Evolutionary conservation across 1,139 yeast genomes (phyloP).

Genomic region (Suhomyces anneliseae): DNA sequence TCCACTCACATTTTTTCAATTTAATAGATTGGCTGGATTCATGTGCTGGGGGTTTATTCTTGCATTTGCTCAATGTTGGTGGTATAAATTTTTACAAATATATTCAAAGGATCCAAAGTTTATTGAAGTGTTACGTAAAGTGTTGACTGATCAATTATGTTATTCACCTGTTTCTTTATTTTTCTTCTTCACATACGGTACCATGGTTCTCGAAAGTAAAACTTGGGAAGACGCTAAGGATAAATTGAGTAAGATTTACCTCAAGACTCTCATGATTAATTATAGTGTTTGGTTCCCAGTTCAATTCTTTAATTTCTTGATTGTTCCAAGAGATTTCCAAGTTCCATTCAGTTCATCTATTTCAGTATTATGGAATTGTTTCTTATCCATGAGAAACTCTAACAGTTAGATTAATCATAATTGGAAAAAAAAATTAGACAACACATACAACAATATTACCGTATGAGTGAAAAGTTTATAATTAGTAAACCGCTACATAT

Average conservation of each 20-base stretch:
- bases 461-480: no score
- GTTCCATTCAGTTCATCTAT: constrained; percentile 90
- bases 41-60: constrained; percentile 84
- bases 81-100: constrained; percentile 85
- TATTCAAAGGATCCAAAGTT: constrained; percentile 81
- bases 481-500: no score
- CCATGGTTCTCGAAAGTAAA: constrained; percentile 77
- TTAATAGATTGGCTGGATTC: constrained; percentile 74
- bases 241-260: constrained; percentile 65
- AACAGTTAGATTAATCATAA: constrained; percentile 10
- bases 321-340: constrained; percentile 77
- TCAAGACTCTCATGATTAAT: constrained; percentile 76
- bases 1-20: constrained; percentile 51
- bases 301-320: constrained; percentile 81
- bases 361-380: constrained; percentile 93
- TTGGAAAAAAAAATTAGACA: no score
- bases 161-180: constrained; percentile 85
- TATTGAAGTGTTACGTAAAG: constrained; percentile 81
- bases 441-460: no score
- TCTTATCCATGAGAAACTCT: constrained; percentile 72
- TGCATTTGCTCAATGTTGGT: constrained; percentile 81
- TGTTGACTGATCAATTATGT: constrained; percentile 82
- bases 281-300: constrained; percentile 94
- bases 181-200: constrained; percentile 80
- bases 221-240: constrained; percentile 60